Base-by-base conservation (phyloP, 257 asterid genomes). In the Nyctanthes arbortristis region DNA sequence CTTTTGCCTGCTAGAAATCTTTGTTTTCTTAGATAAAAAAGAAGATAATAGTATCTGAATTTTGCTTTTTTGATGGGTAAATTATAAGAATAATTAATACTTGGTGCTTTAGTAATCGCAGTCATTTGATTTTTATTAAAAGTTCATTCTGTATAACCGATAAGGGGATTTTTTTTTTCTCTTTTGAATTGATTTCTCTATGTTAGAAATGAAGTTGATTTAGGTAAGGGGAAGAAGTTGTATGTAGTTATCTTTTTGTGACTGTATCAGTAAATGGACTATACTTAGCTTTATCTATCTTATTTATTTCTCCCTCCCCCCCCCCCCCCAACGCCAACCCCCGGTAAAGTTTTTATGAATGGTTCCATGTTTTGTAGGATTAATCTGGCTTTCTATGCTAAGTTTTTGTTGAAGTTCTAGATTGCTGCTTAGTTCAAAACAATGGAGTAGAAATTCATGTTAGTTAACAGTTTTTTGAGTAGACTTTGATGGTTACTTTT, bases 1-100 rank as follows among this genome's bases (percentile, higher is more conserved):
- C 55, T 2, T 30, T 59, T 18, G 62, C 63, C 37, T 54, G 77
- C 36, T 72, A 54, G 71, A 62, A 24, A 14, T 61, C 30, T 30
- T 30, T 37, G 25, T 10, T 14, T 35, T 68, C 28, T 13, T 28
- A 22, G n/a, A n/a, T n/a, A n/a, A n/a, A 6, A 52, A 49, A n/a
- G 7, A 18, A 24, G 30, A 9, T 52, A 6, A 8, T 52, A 24
- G 13, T 18, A 52, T 20, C 22, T 9, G 28, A 22, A 11, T 22
- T 22, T 52, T 52, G 1, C 30, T 52, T 7, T n/a, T 52, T 20
- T 0, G 30, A 52, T 4, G 27, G 29, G 20, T 52, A 52, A 20
- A 52, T 20, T 52, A 20, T n/a, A n/a, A n/a, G n/a, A n/a, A n/a
- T n/a, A n/a, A n/a, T 24, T 52, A 7, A 20, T 7, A 18, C 24